Base-by-base conservation (phyloP, 2,329 filamentous ascomycete species). In the Pseudogymnoascus pannorum region DNA sequence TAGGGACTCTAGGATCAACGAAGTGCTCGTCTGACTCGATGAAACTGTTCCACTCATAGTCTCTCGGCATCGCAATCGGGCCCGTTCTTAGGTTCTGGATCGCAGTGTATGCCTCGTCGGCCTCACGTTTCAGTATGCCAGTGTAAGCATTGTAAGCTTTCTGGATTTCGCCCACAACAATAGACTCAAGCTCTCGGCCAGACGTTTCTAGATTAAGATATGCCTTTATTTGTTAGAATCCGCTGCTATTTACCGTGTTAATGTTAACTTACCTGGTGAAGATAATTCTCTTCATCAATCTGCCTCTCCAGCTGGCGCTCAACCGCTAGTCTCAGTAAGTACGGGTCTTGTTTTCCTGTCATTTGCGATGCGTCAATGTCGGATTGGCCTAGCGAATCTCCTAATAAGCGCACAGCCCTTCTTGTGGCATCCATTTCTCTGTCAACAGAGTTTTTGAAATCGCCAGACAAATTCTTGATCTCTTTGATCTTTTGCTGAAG, bases 401-500 rank as follows among this genome's bases (percentile, higher is more conserved):
- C 87, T n/a, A 97, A 79, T 31, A 85, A 81, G 60, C 87, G 86
- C 24, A 97, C 90, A 14, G 88, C 87, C 72, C 86, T 91, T 64
- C 87, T 83, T 0, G 94, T 97, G 16, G 74, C 78, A 18, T 97
- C 92, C 78, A 96, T 93, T 75, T 97, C 94, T 76, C 93, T 96
- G 24, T 96, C 91, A 8, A 99, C 92, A 0, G 88, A 89, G 72
- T 96, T 99, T 76, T 96, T 96, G 77, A 99, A 99, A 74, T 99
- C 94, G 14, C 92, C 89, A 5, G 91, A 89, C 14, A 99, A 79
- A 67, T 86, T 88, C 77, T 96, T 96, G 77, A 99, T 99, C 76
- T 99, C 94, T 75, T 97, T 99, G 74, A 96, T 96, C 78, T 99
- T 99, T 73, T 95, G 91, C 64, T 89, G 88, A 16, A 99, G 79